Evolutionary conservation across 805 yeast species (phyloP).

Genomic region (Kregervanrija pseudodelftensis): DNA sequence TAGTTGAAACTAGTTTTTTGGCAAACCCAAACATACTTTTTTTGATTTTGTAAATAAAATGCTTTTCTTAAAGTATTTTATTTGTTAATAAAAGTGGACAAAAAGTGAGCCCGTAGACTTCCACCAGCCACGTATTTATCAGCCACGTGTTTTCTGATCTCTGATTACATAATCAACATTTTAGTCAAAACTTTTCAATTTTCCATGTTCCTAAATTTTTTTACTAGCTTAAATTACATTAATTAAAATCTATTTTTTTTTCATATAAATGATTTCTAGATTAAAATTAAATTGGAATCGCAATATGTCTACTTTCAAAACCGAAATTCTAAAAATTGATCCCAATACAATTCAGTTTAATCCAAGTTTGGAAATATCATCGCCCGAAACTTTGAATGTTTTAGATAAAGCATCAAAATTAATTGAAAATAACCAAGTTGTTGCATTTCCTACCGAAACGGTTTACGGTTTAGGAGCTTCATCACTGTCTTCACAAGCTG

Average conservation of each 20-base stretch:
- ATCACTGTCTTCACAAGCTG: slow-evolving; percentile 67
- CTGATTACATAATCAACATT: neutral
- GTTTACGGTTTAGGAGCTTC: slow-evolving; percentile 95
- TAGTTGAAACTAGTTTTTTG: slow-evolving; percentile 48
- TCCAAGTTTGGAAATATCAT: slow-evolving; percentile 35
- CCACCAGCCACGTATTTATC: no score
- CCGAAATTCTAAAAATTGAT: slow-evolving; percentile 48
- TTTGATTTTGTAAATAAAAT: no score
- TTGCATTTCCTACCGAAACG: slow-evolving; percentile 96
- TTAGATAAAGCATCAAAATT: slow-evolving; percentile 53
- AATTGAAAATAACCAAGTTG: slow-evolving; percentile 47
- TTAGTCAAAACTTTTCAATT: neutral
- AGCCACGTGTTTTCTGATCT: no score
- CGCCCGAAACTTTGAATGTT: slow-evolving; percentile 43
- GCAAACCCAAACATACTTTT: slow-evolving; percentile 57
- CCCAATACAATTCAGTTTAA: slow-evolving; percentile 44
- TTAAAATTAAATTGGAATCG: neutral
- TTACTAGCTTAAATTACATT: neutral
- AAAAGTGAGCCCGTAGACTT: no score
- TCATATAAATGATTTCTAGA: neutral
- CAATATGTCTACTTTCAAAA: slow-evolving; percentile 15
- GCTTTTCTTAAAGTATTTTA: no score
- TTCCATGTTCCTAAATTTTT: neutral
- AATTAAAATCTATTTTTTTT: neutral
- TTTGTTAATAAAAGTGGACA: no score